Evolutionary conservation across 331 rosid genomes (phyloP), one percentile per base, ranked within the genome.

Genomic region (Saraca asoca): DNA sequence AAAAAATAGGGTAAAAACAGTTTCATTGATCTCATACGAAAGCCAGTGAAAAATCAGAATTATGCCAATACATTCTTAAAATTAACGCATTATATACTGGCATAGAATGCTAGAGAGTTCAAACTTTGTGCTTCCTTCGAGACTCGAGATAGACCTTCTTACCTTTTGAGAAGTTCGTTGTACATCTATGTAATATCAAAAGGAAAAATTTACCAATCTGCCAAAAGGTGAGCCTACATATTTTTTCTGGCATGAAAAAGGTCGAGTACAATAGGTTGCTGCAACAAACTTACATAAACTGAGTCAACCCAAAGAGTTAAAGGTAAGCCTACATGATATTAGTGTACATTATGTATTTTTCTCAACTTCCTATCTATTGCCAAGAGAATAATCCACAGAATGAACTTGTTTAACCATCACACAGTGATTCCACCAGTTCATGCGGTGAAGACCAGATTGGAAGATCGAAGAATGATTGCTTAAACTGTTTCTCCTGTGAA

Each of bases 371-470:
- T 57, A 69, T 48, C 63, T 38, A 34, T 17, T 42, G 51, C 43
- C 68, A 49, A 53, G 33, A 66, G 19, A 43, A 24, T 72, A 75
- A 42, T 61, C 45, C 68, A 52, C 62, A 20, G 34, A 59, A 51
- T 58, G 51, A 78, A 68, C 75, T 37, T 9, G 3, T 13, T 75
- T 76, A 85, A 66, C 75, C 81, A 20, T 84, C 94, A 51, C 90
- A 84, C 0, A 93, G 78, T 8, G 77, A 82, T 39, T 83, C 75
- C 80, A 94, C 80, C 41, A 94, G 91, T 67, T 85, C 89, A 0
- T 42, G 58, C 3, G 97, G 96, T 9, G 94, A 83, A 45, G 78
- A 81, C 97, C 99, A 86, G 18, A 94, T 73, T 5, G 97, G 97
- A 69, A 88, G 89, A 76, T 88, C 85, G 43, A 90, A 77, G 31